These are phyloP conservation scores for Volvox carteri DNA, from an alignment of 163 green algal genomes.

Conservation along the genomic window DNA sequence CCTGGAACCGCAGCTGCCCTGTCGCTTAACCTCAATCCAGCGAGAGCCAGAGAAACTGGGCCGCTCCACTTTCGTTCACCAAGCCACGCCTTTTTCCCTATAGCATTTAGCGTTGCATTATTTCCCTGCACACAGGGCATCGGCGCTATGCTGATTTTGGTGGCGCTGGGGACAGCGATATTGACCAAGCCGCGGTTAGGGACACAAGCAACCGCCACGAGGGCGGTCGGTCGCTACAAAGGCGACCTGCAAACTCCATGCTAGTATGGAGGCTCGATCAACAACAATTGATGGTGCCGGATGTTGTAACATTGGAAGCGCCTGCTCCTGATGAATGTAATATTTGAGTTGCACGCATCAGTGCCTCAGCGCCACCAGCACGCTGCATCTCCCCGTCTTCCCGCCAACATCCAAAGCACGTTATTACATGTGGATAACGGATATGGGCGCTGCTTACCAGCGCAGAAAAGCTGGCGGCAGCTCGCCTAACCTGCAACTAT, in stretches of 20 bases:
- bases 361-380: too few species aligned
- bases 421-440: too few species aligned
- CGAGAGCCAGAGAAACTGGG: too few species aligned
- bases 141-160: constrained; percentile 22
- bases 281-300: neutral
- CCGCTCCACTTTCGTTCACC: too few species aligned
- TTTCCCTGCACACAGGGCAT: too few species aligned
- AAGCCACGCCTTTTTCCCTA: too few species aligned
- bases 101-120: too few species aligned
- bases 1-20: too few species aligned
- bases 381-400: too few species aligned
- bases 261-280: constrained; percentile 32
- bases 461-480: neutral
- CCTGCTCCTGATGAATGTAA: constrained; percentile 10
- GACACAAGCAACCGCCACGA: neutral
- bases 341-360: neutral
- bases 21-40: too few species aligned
- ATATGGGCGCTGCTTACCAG: neutral
- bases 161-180: neutral
- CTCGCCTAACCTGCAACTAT: neutral
- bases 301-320: neutral
- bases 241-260: constrained; percentile 35
- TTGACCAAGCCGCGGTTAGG: neutral
- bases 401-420: too few species aligned
- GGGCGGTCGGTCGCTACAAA: neutral